Base-by-base conservation (phyloP, 2,329 filamentous ascomycete species). In the Pseudogymnoascus sp. region DNA sequence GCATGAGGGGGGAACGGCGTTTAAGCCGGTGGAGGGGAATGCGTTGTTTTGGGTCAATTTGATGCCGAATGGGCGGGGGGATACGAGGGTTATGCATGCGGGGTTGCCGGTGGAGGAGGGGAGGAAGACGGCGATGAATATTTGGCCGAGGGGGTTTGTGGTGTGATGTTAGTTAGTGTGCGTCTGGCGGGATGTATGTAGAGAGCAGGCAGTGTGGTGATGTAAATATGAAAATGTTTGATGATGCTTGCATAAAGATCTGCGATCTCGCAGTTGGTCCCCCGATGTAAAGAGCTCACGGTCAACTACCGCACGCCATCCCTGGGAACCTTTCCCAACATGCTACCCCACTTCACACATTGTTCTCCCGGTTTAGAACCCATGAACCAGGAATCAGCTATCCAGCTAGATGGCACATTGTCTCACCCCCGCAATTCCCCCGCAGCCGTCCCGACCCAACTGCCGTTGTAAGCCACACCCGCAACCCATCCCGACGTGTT, bases 1-100 rank as follows among this genome's bases (percentile, higher is more conserved):
- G 59, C 75, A 78, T 41, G 73, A 76, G 60, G 75, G 76, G 0
- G 76, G 77, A 1, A 63, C 79, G 43, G 75, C 76, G 2, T 78
- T 80, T 64, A 67, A 69, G 38, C 77, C 78, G 0, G 69, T 79
- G 5, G 71, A 69, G 4, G 77, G 77, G 0, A 79, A 79, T 61
- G 77, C 75, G 4, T 63, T 80, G 40, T 80, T 79, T 63, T 79
- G 78, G 78, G 71, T 78, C 16, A 80, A 80, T 64, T 67, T 80
- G 21, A 74, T 77, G 61, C 65, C 70, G 7, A 77, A 79, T 43
- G 76, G 75, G 1, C 76, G 75, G 1, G 78, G 78, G 0, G 75
- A 79, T 58, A 62, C 62, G 61, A 71, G 76, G 61, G 77, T 75
- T 1, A 68, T 74, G 31, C 78, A 80, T 63, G 77, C 78, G 0